A percentile compares a stretch with the other conserved stretches of the same genome.
phyloP scores from a whole-genome alignment of 495 filamentous ascomycete species.

The Hypomontagnella monticulosa region DNA sequence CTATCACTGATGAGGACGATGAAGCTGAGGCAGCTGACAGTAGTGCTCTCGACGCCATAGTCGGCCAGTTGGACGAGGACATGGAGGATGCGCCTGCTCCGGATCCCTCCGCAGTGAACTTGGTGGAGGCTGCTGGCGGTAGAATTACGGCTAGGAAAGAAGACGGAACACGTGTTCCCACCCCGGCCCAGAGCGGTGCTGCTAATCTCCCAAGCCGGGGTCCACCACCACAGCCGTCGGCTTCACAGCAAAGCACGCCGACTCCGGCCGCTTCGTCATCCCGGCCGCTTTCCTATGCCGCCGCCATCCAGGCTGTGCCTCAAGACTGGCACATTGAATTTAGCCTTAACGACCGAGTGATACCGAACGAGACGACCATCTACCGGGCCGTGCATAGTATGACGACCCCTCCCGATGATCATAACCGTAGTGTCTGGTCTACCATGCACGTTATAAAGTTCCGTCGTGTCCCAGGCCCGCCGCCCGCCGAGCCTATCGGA shows the following conservation, averaged over 20 bases:
- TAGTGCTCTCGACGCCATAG: constrained; percentile 80
- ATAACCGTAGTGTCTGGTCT: constrained; percentile 85
- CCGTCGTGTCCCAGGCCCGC: constrained; percentile 85
- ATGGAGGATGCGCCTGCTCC: constrained; percentile 74
- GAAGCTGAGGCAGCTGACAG: constrained; percentile 68
- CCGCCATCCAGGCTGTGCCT: constrained; percentile 78
- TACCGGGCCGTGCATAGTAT: constrained; percentile 92
- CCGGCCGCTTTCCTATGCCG: constrained; percentile 78
- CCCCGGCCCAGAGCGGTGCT: constrained; percentile 72
- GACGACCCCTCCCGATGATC: constrained; percentile 70
- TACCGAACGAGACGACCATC: constrained; percentile 92
- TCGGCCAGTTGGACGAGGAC: constrained; percentile 90
- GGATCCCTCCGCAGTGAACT: constrained; percentile 88
- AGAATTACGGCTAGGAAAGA: constrained; percentile 97
- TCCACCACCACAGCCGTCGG: constrained; percentile 56
- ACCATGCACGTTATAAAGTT: constrained; percentile 92
- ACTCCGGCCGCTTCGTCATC: constrained; percentile 60
- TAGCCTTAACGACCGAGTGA: constrained; percentile 82
- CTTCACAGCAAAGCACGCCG: constrained; percentile 60
- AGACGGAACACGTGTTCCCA: constrained; percentile 89
- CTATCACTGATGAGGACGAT: constrained; percentile 79
- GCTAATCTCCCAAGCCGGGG: constrained; percentile 51
- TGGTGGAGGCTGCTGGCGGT: constrained; percentile 89
- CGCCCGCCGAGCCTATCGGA: constrained; percentile 78
- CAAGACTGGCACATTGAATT: constrained; percentile 99